phyloP scores from a whole-genome alignment of 306 rosid species.

The Corylus heterophylla region DNA sequence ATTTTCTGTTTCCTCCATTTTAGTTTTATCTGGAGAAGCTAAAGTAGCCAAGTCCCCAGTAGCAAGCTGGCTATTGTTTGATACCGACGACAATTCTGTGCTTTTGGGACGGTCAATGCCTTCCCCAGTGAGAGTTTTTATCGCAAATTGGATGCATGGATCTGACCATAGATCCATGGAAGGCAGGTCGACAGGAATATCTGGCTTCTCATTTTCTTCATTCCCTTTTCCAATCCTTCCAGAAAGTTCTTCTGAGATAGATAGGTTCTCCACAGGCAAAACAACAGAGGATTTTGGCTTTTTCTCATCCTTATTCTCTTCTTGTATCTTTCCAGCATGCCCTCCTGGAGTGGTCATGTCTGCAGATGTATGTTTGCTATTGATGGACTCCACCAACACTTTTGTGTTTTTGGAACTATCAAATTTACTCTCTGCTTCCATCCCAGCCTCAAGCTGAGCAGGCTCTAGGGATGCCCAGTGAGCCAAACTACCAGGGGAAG shows the following conservation, averaged over 20 bases:
- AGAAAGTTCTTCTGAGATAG: slow-evolving; percentile 14
- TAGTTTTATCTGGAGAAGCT: slow-evolving; percentile 25
- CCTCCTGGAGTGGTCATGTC: slow-evolving; percentile 21
- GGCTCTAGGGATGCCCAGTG: slow-evolving; percentile 23
- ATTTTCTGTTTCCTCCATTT: slow-evolving; percentile 18
- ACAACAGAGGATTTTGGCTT: slow-evolving; percentile 17
- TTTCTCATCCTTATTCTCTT: slow-evolving; percentile 13
- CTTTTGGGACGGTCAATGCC: slow-evolving; percentile 40
- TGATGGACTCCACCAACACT: slow-evolving; percentile 17
- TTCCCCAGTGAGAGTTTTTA: slow-evolving; percentile 71
- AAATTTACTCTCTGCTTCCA: slow-evolving; percentile 24
- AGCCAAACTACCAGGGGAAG: slow-evolving; percentile 21
- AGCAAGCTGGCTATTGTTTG: slow-evolving; percentile 23
- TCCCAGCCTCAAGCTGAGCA: slow-evolving; percentile 18
- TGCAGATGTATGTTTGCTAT: slow-evolving; percentile 7
- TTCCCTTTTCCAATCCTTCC: slow-evolving; percentile 29
- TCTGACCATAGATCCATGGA: slow-evolving; percentile 64
- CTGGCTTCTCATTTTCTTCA: slow-evolving; percentile 35
- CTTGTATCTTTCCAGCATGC: slow-evolving; percentile 22
- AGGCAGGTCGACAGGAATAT: slow-evolving; percentile 41
- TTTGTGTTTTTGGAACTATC: background rate
- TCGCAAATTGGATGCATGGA: slow-evolving; percentile 92
- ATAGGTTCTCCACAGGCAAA: slow-evolving; percentile 26
- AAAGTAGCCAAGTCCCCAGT: slow-evolving; percentile 17
- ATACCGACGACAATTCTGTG: slow-evolving; percentile 28